These are phyloP conservation scores for Metrosideros polymorpha DNA, from an alignment of 441 rosid species.

Conservation along the genomic window DNA sequence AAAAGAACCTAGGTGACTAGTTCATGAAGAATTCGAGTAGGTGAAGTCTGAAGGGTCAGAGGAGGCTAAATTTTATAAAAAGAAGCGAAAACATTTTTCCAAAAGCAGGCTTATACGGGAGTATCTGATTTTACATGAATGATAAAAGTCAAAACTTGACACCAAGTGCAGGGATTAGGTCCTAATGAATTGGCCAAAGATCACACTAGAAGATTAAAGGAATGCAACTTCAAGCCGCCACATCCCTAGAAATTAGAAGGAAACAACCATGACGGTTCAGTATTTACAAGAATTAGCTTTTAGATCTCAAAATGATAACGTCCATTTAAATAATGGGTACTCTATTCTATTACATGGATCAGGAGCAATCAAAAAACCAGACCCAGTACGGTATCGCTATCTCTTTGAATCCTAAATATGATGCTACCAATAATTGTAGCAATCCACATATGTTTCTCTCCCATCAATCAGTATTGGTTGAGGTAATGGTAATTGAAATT, in stretches of 20 bases:
- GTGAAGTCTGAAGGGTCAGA: not conserved
- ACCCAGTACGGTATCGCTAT: too few relatives aligned
- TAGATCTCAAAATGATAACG: not conserved
- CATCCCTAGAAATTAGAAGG: not conserved
- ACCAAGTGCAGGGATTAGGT: not conserved
- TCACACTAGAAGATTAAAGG: not conserved
- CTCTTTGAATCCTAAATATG: too few relatives aligned
- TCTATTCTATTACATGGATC: too few relatives aligned
- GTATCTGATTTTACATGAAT: not conserved
- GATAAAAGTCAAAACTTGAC: not conserved
- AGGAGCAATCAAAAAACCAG: too few relatives aligned
- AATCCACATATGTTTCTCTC: too few relatives aligned
- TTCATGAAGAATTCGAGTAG: not conserved
- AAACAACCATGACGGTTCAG: not conserved
- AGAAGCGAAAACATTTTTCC: not conserved
- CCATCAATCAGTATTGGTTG: too few relatives aligned
- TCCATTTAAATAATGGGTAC: too few relatives aligned
- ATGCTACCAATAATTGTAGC: too few relatives aligned
- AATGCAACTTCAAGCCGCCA: not conserved
- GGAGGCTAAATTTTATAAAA: not conserved
- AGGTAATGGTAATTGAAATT: too few relatives aligned
- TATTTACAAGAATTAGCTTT: not conserved
- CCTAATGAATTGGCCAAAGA: not conserved
- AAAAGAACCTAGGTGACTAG: not conserved
- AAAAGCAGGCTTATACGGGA: not conserved